Evolutionary conservation across 768 basidiomycete species (phyloP).

Genomic region (Mycena vitilis): DNA sequence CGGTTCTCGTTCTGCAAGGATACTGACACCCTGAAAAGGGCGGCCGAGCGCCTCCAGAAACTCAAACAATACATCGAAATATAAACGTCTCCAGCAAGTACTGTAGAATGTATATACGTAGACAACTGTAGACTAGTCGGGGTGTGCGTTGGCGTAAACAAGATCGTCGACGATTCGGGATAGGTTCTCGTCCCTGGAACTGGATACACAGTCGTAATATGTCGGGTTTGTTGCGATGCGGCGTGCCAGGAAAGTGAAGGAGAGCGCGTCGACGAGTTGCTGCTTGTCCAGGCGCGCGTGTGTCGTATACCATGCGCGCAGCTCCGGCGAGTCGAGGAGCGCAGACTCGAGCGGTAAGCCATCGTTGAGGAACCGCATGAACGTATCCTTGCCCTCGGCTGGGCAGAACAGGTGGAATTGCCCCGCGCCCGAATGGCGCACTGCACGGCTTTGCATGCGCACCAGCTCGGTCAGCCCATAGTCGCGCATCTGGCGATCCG

Average conservation of each 20-base stretch:
- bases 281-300: conserved; percentile 63
- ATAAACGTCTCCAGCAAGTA: conserved; percentile 15
- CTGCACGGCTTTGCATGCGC: conserved; percentile 91
- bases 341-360: conserved; percentile 92
- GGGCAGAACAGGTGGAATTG: conserved; percentile 92
- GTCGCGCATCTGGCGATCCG: conserved; percentile 79
- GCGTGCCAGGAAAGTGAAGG: conserved; percentile 83
- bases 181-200: conserved; percentile 63
- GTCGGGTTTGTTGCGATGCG: conserved; percentile 83
- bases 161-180: conserved; percentile 78
- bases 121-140: conserved; percentile 13
- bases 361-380: conserved; percentile 85
- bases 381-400: conserved; percentile 83
- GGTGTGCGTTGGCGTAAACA: conserved; percentile 32
- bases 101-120: conserved; percentile 23
- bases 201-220: conserved; percentile 76
- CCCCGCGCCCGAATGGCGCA: conserved; percentile 69
- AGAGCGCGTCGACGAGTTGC: conserved; percentile 79
- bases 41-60: conserved; percentile 83
- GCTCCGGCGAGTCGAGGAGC: conserved; percentile 62
- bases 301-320: conserved; percentile 62
- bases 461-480: conserved; percentile 86
- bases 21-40: conserved; percentile 80
- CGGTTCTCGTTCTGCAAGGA: conserved; percentile 99
- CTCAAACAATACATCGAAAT: conserved; percentile 72